These are phyloP conservation scores for Torulaspora quercuum DNA, from an alignment of 805 yeast species.

Conservation along the genomic window DNA sequence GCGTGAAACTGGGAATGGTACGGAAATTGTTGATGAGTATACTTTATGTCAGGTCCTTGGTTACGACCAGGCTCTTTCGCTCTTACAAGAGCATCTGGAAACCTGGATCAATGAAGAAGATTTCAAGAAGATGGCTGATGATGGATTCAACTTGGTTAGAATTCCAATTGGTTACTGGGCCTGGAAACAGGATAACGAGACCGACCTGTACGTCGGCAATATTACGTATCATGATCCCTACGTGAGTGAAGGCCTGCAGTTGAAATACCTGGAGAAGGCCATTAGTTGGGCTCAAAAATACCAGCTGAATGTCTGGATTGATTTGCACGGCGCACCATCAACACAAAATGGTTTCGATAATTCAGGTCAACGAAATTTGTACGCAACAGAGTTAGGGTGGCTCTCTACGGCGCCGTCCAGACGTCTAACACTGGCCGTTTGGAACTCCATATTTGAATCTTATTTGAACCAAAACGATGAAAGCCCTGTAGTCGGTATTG, in stretches of 20 bases:
- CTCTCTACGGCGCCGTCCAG: slow-evolving; percentile 40
- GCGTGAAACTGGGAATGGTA: slow-evolving; percentile 29
- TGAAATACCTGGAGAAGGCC: slow-evolving; percentile 58
- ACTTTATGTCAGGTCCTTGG: slow-evolving; percentile 51
- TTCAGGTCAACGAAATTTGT: slow-evolving; percentile 58
- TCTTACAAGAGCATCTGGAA: slow-evolving; percentile 53
- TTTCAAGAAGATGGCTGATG: slow-evolving; percentile 46
- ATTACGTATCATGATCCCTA: slow-evolving; percentile 53
- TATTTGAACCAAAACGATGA: slow-evolving; percentile 42
- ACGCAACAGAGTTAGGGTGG: slow-evolving; percentile 42
- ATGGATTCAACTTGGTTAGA: slow-evolving; percentile 67
- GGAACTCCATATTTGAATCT: slow-evolving; percentile 48
- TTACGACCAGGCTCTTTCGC: slow-evolving; percentile 39
- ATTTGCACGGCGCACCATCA: slow-evolving; percentile 79
- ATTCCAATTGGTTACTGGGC: slow-evolving; percentile 86
- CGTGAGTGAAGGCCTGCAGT: slow-evolving; percentile 55
- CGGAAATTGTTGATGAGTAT: slow-evolving; percentile 54
- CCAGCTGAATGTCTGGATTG: slow-evolving; percentile 66
- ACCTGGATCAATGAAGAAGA: slow-evolving; percentile 59
- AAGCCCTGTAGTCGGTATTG: slow-evolving; percentile 61
- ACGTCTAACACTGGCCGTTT: slow-evolving; percentile 47
- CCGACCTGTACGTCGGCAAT: slow-evolving; percentile 16
- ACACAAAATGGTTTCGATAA: slow-evolving; percentile 86
- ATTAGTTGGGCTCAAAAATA: slow-evolving; percentile 62
- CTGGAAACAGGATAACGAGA: slow-evolving; percentile 40